Base-by-base conservation (phyloP, 139 green algal species). In the Coccomyxa sp. region DNA sequence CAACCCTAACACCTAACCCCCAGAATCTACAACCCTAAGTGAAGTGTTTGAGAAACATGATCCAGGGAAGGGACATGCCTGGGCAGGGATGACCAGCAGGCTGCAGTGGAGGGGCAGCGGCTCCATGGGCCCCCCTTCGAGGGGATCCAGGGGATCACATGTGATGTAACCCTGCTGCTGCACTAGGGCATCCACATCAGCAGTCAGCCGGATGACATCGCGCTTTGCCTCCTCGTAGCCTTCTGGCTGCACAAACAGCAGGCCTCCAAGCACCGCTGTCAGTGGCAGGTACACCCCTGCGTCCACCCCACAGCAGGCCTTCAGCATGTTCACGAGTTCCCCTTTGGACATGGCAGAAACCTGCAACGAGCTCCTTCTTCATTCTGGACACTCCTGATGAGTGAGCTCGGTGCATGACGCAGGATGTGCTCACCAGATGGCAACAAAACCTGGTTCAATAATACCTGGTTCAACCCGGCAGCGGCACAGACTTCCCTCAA, bases 281-380 rank as follows among this genome's bases (percentile, higher is more conserved):
- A 95, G 79, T 16, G 94, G 93, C 58, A 97, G 84, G 82, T 94
- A 97, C 27, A 86, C 82, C 1, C 93, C 92, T 91, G 90, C 51
- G 27, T 21, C 74, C 4, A 51, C 38, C 38, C 18, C 63, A 71
- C 63, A 71, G 63, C 21, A 71, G 9, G 4, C 10, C 21, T 1
- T 71, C 7, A 68, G 60, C 60, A 68, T 14, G 18, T 9, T 21
- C 1, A 51, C 7, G 38, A 51, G 38, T 51, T 51, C 38, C 38
- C 38, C 38, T 51, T 51, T 51, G 3, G 3, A 51, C 3, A 3
- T 51, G 3, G 38, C 38, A 51, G 38, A 51, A 51, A 51, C 38
- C 38, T 51, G 38, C 38, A 7, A 51, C 3, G 7, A 51, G 38
- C 38, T 51, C 3, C 3, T 7, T 51, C 3, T 51, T 51, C 38